These are phyloP conservation scores for Talaromyces marneffei DNA, from an alignment of 2,329 filamentous ascomycete species.

Conservation along the genomic window DNA sequence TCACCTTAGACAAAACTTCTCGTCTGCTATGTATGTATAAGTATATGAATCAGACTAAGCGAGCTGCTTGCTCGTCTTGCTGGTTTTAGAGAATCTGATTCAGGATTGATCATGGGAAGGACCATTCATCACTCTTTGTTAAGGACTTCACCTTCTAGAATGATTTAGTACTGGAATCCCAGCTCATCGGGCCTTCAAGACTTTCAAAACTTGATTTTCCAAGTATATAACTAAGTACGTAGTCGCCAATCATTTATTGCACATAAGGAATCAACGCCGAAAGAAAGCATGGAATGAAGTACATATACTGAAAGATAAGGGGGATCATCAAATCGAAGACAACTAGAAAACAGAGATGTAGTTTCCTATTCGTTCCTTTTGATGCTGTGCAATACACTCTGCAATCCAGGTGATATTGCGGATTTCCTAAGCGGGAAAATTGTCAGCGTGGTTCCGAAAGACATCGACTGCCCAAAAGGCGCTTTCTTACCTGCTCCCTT, in stretches of 20 bases:
- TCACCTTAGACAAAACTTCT: slow-evolving; percentile 7
- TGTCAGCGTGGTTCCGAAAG: slow-evolving; percentile 20
- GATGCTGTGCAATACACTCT: slow-evolving; percentile 98
- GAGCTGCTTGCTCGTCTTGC: slow-evolving; percentile 9
- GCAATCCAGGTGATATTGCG: slow-evolving; percentile 99
- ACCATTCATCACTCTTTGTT: too few species aligned
- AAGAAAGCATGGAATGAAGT: neutral
- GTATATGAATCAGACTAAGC: slow-evolving; percentile 11
- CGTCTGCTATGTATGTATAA: slow-evolving; percentile 26
- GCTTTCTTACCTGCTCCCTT: slow-evolving; percentile 75
- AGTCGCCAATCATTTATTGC: neutral
- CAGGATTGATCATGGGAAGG: neutral
- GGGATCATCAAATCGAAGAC: neutral
- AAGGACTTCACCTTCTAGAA: neutral
- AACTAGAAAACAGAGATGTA: slow-evolving; percentile 92
- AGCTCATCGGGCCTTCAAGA: too few species aligned
- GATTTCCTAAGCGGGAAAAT: slow-evolving; percentile 65
- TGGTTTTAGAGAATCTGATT: neutral
- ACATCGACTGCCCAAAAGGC: neutral
- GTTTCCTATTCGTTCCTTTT: slow-evolving; percentile 97
- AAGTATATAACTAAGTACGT: neutral
- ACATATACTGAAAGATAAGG: neutral
- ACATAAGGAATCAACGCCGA: slow-evolving; percentile 1
- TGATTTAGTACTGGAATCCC: too few species aligned
- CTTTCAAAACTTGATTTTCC: neutral